phyloP scores from a whole-genome alignment of 768 basidiomycete genomes.

The Tephrocybe sp. region DNA sequence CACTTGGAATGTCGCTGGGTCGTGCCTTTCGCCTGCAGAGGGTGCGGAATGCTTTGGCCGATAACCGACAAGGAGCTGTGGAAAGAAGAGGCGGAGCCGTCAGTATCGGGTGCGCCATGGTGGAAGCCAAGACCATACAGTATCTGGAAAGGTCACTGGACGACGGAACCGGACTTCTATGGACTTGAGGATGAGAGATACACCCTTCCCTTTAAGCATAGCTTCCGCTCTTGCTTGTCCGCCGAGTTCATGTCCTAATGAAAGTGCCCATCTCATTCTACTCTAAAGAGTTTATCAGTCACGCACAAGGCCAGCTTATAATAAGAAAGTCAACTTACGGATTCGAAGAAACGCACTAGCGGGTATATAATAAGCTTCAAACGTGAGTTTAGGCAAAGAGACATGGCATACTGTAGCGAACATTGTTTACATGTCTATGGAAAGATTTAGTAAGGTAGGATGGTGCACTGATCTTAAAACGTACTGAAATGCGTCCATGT shows the following conservation, averaged over 20 bases:
- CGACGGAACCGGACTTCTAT: conserved; percentile 65
- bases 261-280: conserved; percentile 67
- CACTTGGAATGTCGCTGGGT: conserved; percentile 48
- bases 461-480: conserved; percentile 21
- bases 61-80: conserved; percentile 68
- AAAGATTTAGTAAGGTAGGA: not conserved
- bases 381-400: not conserved
- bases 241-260: conserved; percentile 58
- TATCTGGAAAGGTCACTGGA: conserved; percentile 78
- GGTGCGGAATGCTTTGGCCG: conserved; percentile 39
- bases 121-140: too few relatives aligned
- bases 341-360: conserved; percentile 72
- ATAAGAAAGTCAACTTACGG: conserved; percentile 36
- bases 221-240: conserved; percentile 53
- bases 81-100: conserved; percentile 25
- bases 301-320: not conserved
- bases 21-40: conserved; percentile 18
- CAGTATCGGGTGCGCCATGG: too few relatives aligned
- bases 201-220: conserved; percentile 62
- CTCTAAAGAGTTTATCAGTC: conserved; percentile 38
- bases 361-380: not conserved
- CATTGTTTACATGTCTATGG: conserved; percentile 76
- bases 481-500: conserved; percentile 77
- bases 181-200: conserved; percentile 76
- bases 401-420: conserved; percentile 57